Evolutionary conservation across 148 eudicot genomes (phyloP).

Genomic region (Fagopyrum tataricum): DNA sequence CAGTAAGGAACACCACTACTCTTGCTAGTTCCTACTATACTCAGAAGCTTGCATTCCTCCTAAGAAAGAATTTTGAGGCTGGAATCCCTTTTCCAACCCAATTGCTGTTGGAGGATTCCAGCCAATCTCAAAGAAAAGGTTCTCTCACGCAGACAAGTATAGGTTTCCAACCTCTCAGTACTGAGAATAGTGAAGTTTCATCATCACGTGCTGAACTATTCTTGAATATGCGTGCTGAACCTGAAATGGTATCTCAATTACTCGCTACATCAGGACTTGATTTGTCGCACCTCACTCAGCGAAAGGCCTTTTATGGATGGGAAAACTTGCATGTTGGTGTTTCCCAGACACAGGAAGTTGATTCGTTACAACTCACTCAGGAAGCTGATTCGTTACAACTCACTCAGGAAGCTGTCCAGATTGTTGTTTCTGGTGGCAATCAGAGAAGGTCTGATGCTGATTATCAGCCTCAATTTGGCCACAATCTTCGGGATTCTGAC

Average conservation of each 20-base stretch:
- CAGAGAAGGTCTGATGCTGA: constrained; percentile 37
- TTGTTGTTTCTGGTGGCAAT: constrained; percentile 29
- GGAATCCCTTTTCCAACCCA: constrained; percentile 27
- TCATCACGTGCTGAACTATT: constrained; percentile 34
- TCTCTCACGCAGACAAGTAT: constrained; percentile 22
- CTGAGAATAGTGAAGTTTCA: constrained; percentile 21
- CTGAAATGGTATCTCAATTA: constrained; percentile 33
- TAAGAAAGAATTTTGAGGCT: constrained; percentile 44
- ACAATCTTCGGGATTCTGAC: constrained; percentile 30
- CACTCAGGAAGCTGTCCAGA: constrained; percentile 39
- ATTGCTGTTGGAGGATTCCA: constrained; percentile 36
- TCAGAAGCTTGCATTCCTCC: constrained; percentile 52
- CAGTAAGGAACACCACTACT: constrained; percentile 29
- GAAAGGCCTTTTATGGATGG: constrained; percentile 60
- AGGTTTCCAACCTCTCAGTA: constrained; percentile 20
- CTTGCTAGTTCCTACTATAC: constrained; percentile 44
- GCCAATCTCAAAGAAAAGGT: constrained; percentile 20
- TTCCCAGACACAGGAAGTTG: constrained; percentile 29
- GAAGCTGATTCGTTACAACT: constrained; percentile 41
- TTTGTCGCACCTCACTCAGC: constrained; percentile 35
- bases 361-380: constrained; percentile 35
- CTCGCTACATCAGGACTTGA: constrained; percentile 37
- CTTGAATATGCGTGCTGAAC: constrained; percentile 38
- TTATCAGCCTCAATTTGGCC: constrained; percentile 34
- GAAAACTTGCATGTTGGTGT: constrained; percentile 34